Percentiles rank a stretch among this genome's conserved stretches.
These are phyloP conservation scores for Pichia sp. DNA, from an alignment of 1,139 yeast genomes.

Conservation along the genomic window DNA sequence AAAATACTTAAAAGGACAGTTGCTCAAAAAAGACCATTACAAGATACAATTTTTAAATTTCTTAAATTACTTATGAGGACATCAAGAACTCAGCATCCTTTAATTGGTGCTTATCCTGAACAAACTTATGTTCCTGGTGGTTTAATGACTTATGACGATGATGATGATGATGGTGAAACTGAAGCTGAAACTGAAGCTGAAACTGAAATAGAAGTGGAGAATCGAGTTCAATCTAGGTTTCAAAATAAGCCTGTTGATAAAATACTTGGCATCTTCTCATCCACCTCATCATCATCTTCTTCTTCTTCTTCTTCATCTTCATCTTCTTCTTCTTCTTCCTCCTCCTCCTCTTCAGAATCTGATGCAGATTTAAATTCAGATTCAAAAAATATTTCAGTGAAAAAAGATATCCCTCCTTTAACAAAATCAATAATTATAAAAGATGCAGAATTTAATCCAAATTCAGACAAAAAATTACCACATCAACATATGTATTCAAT, in stretches of 20 bases:
- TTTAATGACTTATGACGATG: too few relatives aligned
- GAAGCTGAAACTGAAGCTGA: not conserved
- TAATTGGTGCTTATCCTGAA: constrained; percentile 14
- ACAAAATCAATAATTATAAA: constrained; percentile 3
- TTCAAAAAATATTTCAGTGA: too few relatives aligned
- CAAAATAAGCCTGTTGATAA: too few relatives aligned
- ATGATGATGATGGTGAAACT: not conserved
- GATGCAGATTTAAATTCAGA: too few relatives aligned
- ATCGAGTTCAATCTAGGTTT: too few relatives aligned
- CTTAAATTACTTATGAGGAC: constrained; percentile 11
- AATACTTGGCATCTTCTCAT: too few relatives aligned
- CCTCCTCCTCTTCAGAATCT: too few relatives aligned
- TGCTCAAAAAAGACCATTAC: constrained; percentile 3
- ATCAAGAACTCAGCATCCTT: constrained; percentile 10
- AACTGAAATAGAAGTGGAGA: not conserved
- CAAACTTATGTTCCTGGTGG: constrained; percentile 9
- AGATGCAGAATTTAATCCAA: constrained; percentile 7
- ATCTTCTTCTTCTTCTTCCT: too few relatives aligned
- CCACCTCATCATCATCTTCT: too few relatives aligned
- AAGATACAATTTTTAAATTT: constrained; percentile 10
- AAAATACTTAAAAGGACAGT: constrained; percentile 2
- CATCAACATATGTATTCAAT: constrained; percentile 6
- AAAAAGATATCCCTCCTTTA: too few relatives aligned
- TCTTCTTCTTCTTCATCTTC: too few relatives aligned
- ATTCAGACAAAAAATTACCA: not conserved